Conservation (phyloP, 2,329 filamentous ascomycete species). For the Botrytis pseudocinerea region DNA sequence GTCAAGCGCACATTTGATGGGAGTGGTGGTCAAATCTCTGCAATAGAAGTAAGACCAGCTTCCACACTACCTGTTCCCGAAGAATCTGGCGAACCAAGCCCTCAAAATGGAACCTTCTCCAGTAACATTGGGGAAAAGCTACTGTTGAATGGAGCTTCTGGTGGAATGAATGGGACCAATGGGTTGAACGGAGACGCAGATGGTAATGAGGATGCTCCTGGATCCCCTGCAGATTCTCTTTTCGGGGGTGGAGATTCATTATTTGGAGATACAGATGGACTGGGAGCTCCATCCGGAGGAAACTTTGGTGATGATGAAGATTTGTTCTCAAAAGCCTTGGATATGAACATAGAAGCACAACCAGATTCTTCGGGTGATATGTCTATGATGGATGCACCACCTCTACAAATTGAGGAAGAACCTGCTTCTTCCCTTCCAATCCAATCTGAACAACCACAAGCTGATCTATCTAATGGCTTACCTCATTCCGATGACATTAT, state of each 20-base stretch:
- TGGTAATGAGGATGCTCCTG: constrained; percentile 57
- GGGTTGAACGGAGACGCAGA: constrained; percentile 41
- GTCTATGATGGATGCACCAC: constrained; percentile 29
- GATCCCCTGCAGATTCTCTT: constrained; percentile 67
- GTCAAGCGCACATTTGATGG: constrained; percentile 74
- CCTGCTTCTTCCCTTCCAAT: constrained; percentile 22
- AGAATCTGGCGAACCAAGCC: constrained; percentile 61
- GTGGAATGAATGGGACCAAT: constrained; percentile 45
- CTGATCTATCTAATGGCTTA: constrained; percentile 27
- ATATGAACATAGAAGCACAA: constrained; percentile 42
- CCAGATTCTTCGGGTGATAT: constrained; percentile 36
- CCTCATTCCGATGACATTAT: constrained; percentile 25
- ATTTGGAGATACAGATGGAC: constrained; percentile 75
- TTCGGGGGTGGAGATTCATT: constrained; percentile 86
- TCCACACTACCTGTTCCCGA: constrained; percentile 74
- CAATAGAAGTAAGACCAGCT: constrained; percentile 80
- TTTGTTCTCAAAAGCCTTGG: constrained; percentile 75
- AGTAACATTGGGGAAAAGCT: constrained; percentile 69
- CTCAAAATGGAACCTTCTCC: constrained; percentile 67
- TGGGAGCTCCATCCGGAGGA: constrained; percentile 53
- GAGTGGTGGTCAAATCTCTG: constrained; percentile 79
- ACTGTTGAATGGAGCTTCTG: constrained; percentile 53
- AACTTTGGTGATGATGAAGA: constrained; percentile 82
- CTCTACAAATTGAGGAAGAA: constrained; percentile 27
- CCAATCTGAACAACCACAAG: constrained; percentile 25